phyloP scores from a whole-genome alignment of 1,139 yeast genomes.

The Candida pseudoviswanathii region DNA sequence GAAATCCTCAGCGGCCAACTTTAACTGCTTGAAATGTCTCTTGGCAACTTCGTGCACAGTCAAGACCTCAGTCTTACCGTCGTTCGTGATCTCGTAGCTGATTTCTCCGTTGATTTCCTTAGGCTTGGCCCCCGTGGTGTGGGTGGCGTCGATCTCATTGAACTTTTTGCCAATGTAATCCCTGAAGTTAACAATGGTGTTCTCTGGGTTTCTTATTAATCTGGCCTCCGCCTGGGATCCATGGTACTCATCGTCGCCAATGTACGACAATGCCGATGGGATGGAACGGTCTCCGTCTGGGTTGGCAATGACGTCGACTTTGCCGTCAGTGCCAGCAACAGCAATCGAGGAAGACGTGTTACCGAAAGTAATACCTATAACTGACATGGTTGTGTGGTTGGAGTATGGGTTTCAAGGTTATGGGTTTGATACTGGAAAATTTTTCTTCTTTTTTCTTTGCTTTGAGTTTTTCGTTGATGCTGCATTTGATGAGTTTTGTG shows the following conservation, averaged over 20 bases:
- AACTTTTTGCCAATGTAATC: slow-evolving; percentile 83
- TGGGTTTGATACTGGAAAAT: slow-evolving; percentile 1
- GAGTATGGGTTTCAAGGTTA: not conserved
- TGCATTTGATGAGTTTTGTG: not conserved
- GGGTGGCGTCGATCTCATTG: slow-evolving; percentile 65
- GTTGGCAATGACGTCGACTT: slow-evolving; percentile 96
- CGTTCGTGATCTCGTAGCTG: slow-evolving; percentile 63
- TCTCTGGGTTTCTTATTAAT: slow-evolving; percentile 83
- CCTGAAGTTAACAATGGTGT: slow-evolving; percentile 90
- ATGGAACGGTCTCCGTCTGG: slow-evolving; percentile 99
- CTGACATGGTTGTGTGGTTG: slow-evolving; percentile 34
- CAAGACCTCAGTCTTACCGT: slow-evolving; percentile 49
- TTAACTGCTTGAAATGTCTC: slow-evolving; percentile 82
- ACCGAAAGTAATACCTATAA: slow-evolving; percentile 95
- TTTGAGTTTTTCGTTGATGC: not conserved
- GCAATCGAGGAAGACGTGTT: slow-evolving; percentile 96
- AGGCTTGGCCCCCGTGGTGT: slow-evolving; percentile 69
- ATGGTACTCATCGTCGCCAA: slow-evolving; percentile 93
- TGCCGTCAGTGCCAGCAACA: slow-evolving; percentile 82
- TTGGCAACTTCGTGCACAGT: slow-evolving; percentile 76
- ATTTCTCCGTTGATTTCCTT: slow-evolving; percentile 65
- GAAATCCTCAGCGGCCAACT: slow-evolving; percentile 90
- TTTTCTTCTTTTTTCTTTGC: not conserved
- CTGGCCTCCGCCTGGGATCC: slow-evolving; percentile 96
- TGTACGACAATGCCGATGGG: slow-evolving; percentile 89